Percentiles rank a stretch among this genome's conserved stretches.
These are phyloP conservation scores for Cladosporium cucumerinum DNA, from an alignment of 2,329 filamentous ascomycete genomes.

Conservation along the genomic window DNA sequence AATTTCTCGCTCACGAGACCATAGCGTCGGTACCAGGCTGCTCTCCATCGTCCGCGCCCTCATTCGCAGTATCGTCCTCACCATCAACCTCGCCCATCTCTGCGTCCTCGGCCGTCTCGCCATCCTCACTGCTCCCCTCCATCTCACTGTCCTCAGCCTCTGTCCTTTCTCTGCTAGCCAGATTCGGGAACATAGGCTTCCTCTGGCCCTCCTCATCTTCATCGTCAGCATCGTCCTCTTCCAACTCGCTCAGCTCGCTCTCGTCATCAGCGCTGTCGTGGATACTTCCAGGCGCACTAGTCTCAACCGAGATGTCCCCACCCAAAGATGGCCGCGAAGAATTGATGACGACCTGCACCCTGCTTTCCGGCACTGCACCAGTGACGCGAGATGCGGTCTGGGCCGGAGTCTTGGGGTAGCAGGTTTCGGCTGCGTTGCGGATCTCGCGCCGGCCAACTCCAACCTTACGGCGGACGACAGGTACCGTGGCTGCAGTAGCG, in stretches of 20 bases:
- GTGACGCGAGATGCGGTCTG: constrained; percentile 17
- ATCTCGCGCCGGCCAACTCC: constrained; percentile 60
- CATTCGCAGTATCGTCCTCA: constrained; percentile 11
- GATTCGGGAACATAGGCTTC: constrained; percentile 27
- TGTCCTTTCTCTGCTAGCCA: constrained; percentile 18
- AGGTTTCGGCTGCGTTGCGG: constrained; percentile 56
- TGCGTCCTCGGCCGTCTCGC: constrained; percentile 22
- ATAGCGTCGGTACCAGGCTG: not conserved
- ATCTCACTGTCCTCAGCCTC: constrained; percentile 19
- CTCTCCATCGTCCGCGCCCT: not conserved
- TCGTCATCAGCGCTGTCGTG: constrained; percentile 55
- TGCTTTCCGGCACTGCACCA: constrained; percentile 12
- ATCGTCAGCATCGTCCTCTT: constrained; percentile 24
- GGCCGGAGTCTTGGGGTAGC: constrained; percentile 39
- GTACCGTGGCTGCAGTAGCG: constrained; percentile 16
- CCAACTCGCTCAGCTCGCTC: constrained; percentile 53
- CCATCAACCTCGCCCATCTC: constrained; percentile 24
- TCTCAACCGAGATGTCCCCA: constrained; percentile 39
- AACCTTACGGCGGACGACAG: constrained; percentile 45
- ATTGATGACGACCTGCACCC: constrained; percentile 31
- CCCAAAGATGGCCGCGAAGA: constrained; percentile 18
- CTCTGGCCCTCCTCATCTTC: constrained; percentile 10
- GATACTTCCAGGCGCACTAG: constrained; percentile 55
- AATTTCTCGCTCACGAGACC: not conserved
- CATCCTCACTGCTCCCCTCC: constrained; percentile 20